phyloP scores from a whole-genome alignment of 192 early-diverging fungal genomes.

The Lunasporangiospora selenospora region DNA sequence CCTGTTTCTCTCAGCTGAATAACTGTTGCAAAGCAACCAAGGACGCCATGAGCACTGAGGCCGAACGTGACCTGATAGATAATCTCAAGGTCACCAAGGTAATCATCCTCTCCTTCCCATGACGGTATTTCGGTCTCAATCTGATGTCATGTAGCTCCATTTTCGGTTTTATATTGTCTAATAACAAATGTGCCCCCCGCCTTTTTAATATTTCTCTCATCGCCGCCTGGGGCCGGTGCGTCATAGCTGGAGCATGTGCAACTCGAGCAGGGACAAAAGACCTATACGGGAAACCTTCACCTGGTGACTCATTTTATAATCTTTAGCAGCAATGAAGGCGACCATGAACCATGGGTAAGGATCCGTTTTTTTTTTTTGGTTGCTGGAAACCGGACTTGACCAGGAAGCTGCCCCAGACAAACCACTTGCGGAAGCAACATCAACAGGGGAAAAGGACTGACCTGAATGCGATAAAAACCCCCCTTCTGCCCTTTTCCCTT shows the following conservation, averaged over 20 bases:
- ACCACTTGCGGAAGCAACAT: too few relatives aligned
- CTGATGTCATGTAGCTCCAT: neutral
- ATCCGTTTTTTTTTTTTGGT: neutral
- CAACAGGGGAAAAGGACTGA: neutral
- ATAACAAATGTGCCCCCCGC: neutral
- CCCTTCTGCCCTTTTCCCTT: neutral
- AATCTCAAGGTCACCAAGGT: slow-evolving; percentile 44
- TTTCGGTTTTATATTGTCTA: too few relatives aligned
- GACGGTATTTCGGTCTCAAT: too few relatives aligned
- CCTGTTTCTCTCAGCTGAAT: too few relatives aligned
- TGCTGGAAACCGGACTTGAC: neutral
- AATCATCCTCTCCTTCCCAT: neutral
- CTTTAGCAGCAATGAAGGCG: slow-evolving; percentile 58
- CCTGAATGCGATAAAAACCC: neutral
- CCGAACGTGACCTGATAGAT: too few relatives aligned
- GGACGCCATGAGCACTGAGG: too few relatives aligned
- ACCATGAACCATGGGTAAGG: slow-evolving; percentile 73
- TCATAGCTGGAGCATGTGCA: slow-evolving; percentile 51
- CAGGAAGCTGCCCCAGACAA: too few relatives aligned
- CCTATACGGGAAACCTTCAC: slow-evolving; percentile 64
- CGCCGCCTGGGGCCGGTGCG: neutral
- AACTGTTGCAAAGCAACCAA: too few relatives aligned
- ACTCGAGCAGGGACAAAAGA: slow-evolving; percentile 49
- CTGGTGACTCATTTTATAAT: slow-evolving; percentile 81
- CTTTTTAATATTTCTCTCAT: neutral